Base-by-base conservation (phyloP, 139 green algal genomes). In the Chlamydomonas applanata region DNA sequence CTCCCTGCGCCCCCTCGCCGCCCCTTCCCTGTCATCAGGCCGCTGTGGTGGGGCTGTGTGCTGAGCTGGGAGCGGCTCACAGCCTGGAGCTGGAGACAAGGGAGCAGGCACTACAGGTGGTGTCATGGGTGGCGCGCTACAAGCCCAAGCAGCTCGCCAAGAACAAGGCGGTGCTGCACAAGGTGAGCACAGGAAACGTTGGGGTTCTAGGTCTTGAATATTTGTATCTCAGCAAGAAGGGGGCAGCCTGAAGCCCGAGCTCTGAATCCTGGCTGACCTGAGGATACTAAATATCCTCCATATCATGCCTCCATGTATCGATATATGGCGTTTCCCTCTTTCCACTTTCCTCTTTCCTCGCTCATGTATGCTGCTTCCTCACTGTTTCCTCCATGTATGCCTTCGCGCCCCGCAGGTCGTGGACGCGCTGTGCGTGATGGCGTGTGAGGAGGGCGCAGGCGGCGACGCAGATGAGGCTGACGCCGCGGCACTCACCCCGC, bases 91-190 rank as follows among this genome's bases (percentile, higher is more conserved):
- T 83, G 34, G 67, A 64, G 63, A 91, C 84, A 0, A 79, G 90
- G 7, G 80, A 89, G 63, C 68, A 83, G 44, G 88, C 86, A 46
- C 72, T 90, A 74, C 82, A 92, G 76, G 71, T 49, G 7, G 40
- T 49, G 40, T 19, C 7, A 7, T 49, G 40, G 40, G 40, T 49
- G 11, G 40, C 40, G 11, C 40, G 40, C 34, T 59, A 77, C 79
- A 93, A 94, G 85, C 84, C 91, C 35, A 93, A 92, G 83, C 85
- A 90, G 83, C 72, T 96, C 30, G 62, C 72, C 13, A 83, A 80
- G 44, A 68, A 86, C 33, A 88, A 88, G 75, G 61, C 72, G 9
- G 78, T 89, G 59, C 76, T 92, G 44, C 57, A 33, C 9, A 35
- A 56, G 4, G 54, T 63, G 54, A 17, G 46, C 17, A 14, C 14